Evolutionary conservation across 164 flowering plant species (phyloP), one percentile per base, ranked within the genome.

Genomic region (Saururus chinensis): DNA sequence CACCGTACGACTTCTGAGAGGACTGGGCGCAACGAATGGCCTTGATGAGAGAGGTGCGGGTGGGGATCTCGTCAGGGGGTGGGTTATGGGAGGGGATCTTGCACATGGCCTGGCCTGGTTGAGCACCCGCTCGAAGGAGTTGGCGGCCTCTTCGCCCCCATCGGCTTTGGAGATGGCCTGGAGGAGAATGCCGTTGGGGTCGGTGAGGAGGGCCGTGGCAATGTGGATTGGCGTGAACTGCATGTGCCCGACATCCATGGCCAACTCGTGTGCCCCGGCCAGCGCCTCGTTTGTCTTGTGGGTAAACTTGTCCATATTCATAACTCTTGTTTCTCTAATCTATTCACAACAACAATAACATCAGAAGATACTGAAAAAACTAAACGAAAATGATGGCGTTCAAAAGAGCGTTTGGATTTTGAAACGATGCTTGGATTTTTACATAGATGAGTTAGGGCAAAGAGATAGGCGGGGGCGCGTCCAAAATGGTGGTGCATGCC

Each of bases 281-380:
- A 88, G 68, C 3, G 81, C 73, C 68, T 88, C 95, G 60, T 86
- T 84, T 4, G 95, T 88, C 83, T 88, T 86, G 91, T 83, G 86
- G 26, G 97, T 90, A 71, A 83, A 88, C 59, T 84, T 90, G 17
- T 84, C 93, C 8, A 89, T 89, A 81, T 84, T 82, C 93, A 86
- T 30, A 6, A 2, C 6, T 30, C 37, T 30, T 30, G 37, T 30
- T 30, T 30, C 37, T 30, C 37, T 30, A 30, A 30, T 30, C 37
- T 30, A n/a, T n/a, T n/a, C n/a, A 30, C 2, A 30, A 2, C 37
- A 6, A 30, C 37, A 30, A 6, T 30, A 30, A 6, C 2, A 30
- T 2, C 2, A 30, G 37, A 30, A 30, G 4, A 2, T n/a, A n/a
- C 2, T 2, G 37, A 30, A 30, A 30, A 30, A 30, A 30, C 2